Evolutionary conservation across 1,284 basidiomycete species (phyloP).

Genomic region (Caloboletus inedulis): DNA sequence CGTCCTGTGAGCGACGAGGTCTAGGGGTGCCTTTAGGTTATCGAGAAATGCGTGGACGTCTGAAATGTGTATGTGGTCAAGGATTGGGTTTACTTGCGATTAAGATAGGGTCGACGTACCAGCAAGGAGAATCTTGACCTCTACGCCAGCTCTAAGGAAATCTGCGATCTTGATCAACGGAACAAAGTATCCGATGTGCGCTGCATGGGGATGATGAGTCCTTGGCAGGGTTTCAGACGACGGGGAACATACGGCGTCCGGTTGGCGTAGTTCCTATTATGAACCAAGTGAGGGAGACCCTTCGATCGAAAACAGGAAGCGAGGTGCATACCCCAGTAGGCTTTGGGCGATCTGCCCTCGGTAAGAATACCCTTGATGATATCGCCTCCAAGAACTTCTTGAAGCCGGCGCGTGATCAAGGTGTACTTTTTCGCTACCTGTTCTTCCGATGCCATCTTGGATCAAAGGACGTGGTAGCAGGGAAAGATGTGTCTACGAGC

Average conservation of each 20-base stretch:
- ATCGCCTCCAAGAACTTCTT: constrained; percentile 89
- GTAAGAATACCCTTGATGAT: constrained; percentile 78
- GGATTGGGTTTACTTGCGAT: background rate
- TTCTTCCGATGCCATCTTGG: constrained; percentile 27
- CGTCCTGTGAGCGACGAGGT: constrained; percentile 86
- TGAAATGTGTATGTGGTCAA: constrained; percentile 31
- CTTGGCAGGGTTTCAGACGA: background rate
- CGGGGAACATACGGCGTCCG: constrained; percentile 75
- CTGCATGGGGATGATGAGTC: constrained; percentile 40
- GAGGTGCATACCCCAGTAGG: constrained; percentile 80
- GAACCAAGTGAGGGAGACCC: constrained; percentile 3
- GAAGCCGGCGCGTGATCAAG: constrained; percentile 82
- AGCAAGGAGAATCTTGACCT: constrained; percentile 88
- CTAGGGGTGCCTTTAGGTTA: constrained; percentile 96
- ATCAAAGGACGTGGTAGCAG: constrained; percentile 2
- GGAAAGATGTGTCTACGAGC: background rate
- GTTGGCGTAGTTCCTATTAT: constrained; percentile 85
- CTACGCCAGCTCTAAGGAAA: constrained; percentile 89
- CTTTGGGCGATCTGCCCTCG: constrained; percentile 74
- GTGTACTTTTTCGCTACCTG: constrained; percentile 67
- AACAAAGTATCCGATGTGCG: constrained; percentile 97
- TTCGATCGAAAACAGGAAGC: background rate
- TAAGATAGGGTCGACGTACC: constrained; percentile 44
- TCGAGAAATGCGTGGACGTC: constrained; percentile 98
- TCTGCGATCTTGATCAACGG: constrained; percentile 96